Evolutionary conservation across 2,329 filamentous ascomycete species (phyloP).

Genomic region (Myriangium duriaei): DNA sequence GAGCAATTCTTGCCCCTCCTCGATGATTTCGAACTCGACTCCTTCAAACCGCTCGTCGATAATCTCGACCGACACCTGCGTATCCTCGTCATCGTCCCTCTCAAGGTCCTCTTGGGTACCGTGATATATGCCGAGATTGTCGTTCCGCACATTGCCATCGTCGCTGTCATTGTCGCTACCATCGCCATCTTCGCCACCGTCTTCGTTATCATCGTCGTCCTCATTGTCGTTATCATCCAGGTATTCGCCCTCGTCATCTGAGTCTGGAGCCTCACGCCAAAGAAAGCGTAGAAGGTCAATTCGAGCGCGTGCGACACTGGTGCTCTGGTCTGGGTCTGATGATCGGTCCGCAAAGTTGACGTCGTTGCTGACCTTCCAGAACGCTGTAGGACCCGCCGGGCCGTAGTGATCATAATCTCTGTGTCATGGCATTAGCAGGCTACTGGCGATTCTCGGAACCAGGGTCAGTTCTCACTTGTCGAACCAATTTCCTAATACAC

Average conservation of each 20-base stretch:
- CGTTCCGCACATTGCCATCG: neutral
- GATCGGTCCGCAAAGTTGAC: conserved; percentile 31
- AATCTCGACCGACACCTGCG: conserved; percentile 5
- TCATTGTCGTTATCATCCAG: conserved; percentile 10
- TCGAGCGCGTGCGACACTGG: neutral
- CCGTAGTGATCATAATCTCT: conserved; percentile 56
- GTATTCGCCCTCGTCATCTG: conserved; percentile 7
- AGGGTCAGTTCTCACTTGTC: conserved; percentile 42
- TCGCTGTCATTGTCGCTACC: neutral
- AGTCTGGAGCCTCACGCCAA: neutral
- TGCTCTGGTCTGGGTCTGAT: conserved; percentile 12
- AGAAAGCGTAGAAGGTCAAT: neutral
- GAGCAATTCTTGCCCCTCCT: conserved; percentile 1
- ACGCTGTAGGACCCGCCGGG: conserved; percentile 61
- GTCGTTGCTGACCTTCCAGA: conserved; percentile 56
- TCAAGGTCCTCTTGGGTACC: too few species aligned
- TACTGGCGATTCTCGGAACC: neutral
- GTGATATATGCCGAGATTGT: too few species aligned
- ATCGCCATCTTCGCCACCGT: conserved; percentile 3
- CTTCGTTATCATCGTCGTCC: conserved; percentile 5
- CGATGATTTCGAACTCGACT: conserved; percentile 7
- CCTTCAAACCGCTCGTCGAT: conserved; percentile 6
- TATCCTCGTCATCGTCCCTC: neutral
- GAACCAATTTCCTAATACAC: conserved; percentile 67
- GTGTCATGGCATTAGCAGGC: neutral